Conservation (phyloP, 768 basidiomycete species). For the Cystofilobasidium bisporidii region DNA sequence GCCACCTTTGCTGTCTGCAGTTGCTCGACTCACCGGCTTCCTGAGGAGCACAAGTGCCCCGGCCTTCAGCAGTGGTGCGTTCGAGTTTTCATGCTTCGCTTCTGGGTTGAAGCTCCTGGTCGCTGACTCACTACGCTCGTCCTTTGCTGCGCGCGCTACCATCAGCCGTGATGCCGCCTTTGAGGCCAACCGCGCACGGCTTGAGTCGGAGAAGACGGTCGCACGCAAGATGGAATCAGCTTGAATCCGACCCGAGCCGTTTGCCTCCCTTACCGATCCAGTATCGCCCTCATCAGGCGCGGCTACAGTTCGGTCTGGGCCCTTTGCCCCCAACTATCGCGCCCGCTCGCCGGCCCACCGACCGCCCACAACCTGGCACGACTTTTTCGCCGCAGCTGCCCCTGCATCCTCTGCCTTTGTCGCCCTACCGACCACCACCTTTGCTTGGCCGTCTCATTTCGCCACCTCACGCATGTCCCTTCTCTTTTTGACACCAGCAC, state of each 20-base stretch:
- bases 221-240: conserved; percentile 21
- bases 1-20: not conserved
- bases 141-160: not conserved
- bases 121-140: no score
- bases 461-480: no score
- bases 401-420: no score
- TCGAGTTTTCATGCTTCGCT: not conserved
- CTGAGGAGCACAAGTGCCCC: conserved; percentile 23
- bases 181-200: conserved; percentile 27
- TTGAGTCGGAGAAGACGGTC: conserved; percentile 22
- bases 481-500: no score
- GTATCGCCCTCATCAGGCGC: not conserved
- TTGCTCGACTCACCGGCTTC: conserved; percentile 25
- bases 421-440: no score
- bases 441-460: no score
- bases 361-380: no score
- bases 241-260: not conserved
- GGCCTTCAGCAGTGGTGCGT: conserved; percentile 23
- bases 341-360: no score
- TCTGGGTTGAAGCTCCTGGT: no score
- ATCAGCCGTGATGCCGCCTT: conserved; percentile 26
- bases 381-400: no score
- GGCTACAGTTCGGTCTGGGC: no score
- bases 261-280: not conserved
- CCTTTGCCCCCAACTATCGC: no score